Base-by-base conservation (phyloP, 129 eudicot genomes). In the Calendula officinalis region DNA sequence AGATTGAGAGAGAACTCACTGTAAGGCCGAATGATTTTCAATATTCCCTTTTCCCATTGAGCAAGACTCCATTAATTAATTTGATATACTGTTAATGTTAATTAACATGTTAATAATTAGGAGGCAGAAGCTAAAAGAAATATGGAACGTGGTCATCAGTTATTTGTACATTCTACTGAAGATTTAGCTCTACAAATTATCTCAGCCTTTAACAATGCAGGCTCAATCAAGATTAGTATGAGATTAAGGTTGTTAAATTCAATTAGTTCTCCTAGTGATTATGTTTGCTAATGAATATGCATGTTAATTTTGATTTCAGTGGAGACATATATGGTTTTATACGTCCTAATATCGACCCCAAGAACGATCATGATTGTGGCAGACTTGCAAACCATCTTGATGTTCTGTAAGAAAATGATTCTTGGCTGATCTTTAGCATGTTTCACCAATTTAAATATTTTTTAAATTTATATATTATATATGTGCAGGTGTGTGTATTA, bases 91-190 rank as follows among this genome's bases (percentile, higher is more conserved):
- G 30, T 22, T 22, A 22, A 62, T 15, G 5, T 32, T 36, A 33
- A 45, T 7, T 33, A 42, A 49, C 4, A 57, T 62, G 46, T 67
- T 11, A 14, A 45, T 52, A 39, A 17, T 35, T 67, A 86, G 90
- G 90, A 46, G 7, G 50, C 70, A 3, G 87, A 86, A 67, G 72
- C 56, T 0, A 51, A 22, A 27, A 72, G 95, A 54, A 86, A 83
- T 64, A 22, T 46, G 8, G 68, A 14, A 12, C 50, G 59, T 13
- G 33, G 9, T n/a, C 79, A 80, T 70, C 35, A 54, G 17, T 46
- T 86, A 60, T 83, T 83, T 60, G 48, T 72, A 48, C 36, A 63
- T 17, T 40, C 12, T 9, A 70, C 81, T 13, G 74, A 53, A 7
- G 15, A 22, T 43, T 42, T 77, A 5, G 77, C 72, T 55, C 61